These are phyloP conservation scores for Prunus mume DNA, from an alignment of 306 rosid species.

Conservation along the genomic window DNA sequence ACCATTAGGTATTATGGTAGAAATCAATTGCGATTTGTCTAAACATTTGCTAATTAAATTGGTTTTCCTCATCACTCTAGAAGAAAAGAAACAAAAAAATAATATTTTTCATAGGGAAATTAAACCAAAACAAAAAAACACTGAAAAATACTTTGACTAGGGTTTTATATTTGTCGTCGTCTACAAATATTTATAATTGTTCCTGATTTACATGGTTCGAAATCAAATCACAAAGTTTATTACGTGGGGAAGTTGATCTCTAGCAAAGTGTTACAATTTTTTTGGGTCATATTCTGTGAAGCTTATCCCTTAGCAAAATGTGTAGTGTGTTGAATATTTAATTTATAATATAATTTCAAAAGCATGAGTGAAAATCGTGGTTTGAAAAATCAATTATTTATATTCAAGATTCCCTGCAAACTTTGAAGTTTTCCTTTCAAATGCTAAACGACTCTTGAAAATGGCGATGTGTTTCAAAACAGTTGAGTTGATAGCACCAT, in stretches of 20 bases:
- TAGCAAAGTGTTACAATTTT: too few relatives aligned
- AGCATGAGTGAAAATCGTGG: not conserved
- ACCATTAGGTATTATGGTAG: not conserved
- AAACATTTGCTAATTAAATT: not conserved
- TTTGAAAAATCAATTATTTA: not conserved
- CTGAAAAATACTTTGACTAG: not conserved
- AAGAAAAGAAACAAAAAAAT: not conserved
- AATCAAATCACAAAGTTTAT: too few relatives aligned
- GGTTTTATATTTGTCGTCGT: not conserved
- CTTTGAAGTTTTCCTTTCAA: not conserved
- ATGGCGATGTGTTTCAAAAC: not conserved
- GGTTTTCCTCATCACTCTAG: constrained; percentile 4
- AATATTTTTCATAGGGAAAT: not conserved
- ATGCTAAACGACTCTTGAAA: not conserved
- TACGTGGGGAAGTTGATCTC: too few relatives aligned
- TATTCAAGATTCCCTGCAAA: not conserved
- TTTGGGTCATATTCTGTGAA: too few relatives aligned
- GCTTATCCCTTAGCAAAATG: too few relatives aligned
- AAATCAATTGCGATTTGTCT: not conserved
- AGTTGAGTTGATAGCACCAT: not conserved
- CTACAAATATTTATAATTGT: not conserved
- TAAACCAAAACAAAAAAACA: not conserved
- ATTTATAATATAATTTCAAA: not conserved
- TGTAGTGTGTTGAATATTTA: not conserved
- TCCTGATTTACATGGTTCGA: too few relatives aligned